A percentile compares a stretch with the other conserved stretches of the same genome.
Conservation (phyloP, 2,329 filamentous ascomycete species). For the Colletotrichum tabaci region DNA sequence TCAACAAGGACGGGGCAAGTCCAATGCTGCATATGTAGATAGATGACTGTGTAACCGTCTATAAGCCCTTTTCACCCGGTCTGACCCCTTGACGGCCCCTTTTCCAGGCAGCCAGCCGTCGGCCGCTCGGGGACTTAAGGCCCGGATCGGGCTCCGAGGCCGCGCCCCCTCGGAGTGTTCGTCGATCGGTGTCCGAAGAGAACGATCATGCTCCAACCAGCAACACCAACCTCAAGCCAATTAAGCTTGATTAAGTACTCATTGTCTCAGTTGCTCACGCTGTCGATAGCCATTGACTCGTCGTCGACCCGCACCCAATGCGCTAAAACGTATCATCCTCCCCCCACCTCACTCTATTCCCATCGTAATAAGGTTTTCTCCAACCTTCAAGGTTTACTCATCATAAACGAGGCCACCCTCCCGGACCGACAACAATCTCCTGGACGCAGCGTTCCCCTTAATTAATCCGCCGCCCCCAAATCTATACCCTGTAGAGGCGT, state of each 20-base stretch:
- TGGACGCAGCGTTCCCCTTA: conserved; percentile 22
- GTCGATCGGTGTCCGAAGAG: no score
- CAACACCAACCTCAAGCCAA: not conserved
- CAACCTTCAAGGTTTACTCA: conserved; percentile 17
- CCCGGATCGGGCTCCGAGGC: no score
- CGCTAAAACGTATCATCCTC: conserved; percentile 6
- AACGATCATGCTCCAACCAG: not conserved
- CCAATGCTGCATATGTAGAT: no score
- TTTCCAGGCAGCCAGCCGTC: no score
- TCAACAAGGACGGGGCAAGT: no score
- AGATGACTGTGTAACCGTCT: no score
- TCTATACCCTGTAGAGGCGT: not conserved
- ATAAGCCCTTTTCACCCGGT: no score
- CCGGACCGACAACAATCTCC: not conserved
- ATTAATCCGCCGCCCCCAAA: conserved; percentile 25
- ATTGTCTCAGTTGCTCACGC: not conserved
- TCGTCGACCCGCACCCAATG: not conserved
- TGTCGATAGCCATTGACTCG: not conserved
- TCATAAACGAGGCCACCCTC: conserved; percentile 1
- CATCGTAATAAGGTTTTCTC: conserved; percentile 21
- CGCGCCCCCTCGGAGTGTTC: no score
- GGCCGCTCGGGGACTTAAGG: no score
- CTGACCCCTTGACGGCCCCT: no score
- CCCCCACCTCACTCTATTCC: conserved; percentile 3
- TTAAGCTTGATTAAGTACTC: not conserved